These are phyloP conservation scores for Aspergillus wentii DNA, from an alignment of 495 filamentous ascomycete species.

Conservation along the genomic window DNA sequence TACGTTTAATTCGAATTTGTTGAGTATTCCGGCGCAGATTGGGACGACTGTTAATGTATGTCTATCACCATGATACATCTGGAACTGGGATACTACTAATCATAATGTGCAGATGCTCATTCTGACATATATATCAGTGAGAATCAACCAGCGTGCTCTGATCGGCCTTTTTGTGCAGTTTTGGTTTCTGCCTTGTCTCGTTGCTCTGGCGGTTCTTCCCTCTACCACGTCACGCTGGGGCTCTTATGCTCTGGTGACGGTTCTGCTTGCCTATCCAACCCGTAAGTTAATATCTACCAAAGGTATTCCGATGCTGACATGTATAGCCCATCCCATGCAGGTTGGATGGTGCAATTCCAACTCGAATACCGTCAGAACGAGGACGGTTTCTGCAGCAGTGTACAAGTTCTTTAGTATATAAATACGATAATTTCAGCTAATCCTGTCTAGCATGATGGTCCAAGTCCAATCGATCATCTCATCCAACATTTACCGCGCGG, in stretches of 20 bases:
- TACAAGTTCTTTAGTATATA: too few relatives aligned
- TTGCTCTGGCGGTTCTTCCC: slow-evolving; percentile 42
- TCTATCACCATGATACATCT: slow-evolving; percentile 15
- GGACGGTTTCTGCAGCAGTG: slow-evolving; percentile 53
- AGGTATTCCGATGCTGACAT: too few relatives aligned
- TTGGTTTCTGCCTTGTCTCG: slow-evolving; percentile 51
- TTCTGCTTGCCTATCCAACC: slow-evolving; percentile 49
- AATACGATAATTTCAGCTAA: too few relatives aligned
- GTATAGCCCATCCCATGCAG: slow-evolving; percentile 58
- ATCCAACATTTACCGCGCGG: too few relatives aligned
- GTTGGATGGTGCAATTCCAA: slow-evolving; percentile 59
- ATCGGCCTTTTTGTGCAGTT: slow-evolving; percentile 41
- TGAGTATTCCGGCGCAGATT: too few relatives aligned
- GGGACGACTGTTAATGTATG: slow-evolving; percentile 7
- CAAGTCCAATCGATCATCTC: slow-evolving; percentile 47
- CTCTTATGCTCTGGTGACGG: slow-evolving; percentile 44
- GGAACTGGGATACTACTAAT: slow-evolving; percentile 61
- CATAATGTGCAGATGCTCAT: slow-evolving; percentile 44
- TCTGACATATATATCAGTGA: slow-evolving; percentile 39
- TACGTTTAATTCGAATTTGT: slow-evolving; percentile 23
- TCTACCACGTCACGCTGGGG: slow-evolving; percentile 40
- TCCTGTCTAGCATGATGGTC: slow-evolving; percentile 42
- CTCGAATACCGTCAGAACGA: slow-evolving; percentile 55
- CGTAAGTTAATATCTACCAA: too few relatives aligned
- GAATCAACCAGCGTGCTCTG: slow-evolving; percentile 41